Conservation (phyloP, 75 land plant species). For the Pinus tabuliformis region DNA sequence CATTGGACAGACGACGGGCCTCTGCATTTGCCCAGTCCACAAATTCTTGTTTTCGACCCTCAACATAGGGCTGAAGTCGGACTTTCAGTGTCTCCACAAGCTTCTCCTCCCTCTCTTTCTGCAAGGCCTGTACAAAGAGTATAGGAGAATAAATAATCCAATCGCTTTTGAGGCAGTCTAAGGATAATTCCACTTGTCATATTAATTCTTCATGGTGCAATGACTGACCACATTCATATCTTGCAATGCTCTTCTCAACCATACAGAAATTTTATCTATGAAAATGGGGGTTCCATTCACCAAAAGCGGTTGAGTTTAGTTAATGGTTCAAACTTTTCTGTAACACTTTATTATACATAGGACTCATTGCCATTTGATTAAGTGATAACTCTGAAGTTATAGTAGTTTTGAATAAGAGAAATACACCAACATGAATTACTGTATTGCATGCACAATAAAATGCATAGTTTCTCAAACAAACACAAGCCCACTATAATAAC, state of each 20-base stretch:
- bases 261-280: no score
- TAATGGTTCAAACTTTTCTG: background rate
- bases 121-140: slow-evolving; percentile 47
- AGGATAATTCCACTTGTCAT: background rate
- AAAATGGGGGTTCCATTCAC: no score
- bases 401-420: background rate
- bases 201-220: background rate
- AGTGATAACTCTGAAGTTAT: background rate
- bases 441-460: background rate
- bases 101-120: slow-evolving; percentile 79
- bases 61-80: slow-evolving; percentile 58
- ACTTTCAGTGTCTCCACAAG: slow-evolving; percentile 46
- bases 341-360: background rate
- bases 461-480: background rate
- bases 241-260: background rate
- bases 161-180: background rate
- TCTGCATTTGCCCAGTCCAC: slow-evolving; percentile 71
- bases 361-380: background rate
- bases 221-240: background rate
- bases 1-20: slow-evolving; percentile 60
- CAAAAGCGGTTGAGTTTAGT: background rate
- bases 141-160: background rate
- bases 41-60: slow-evolving; percentile 49
- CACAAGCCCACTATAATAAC: background rate
- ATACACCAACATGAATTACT: background rate